These are phyloP conservation scores for Angomonas ambiguus DNA, from an alignment of 208 protist species.

Conservation along the genomic window DNA sequence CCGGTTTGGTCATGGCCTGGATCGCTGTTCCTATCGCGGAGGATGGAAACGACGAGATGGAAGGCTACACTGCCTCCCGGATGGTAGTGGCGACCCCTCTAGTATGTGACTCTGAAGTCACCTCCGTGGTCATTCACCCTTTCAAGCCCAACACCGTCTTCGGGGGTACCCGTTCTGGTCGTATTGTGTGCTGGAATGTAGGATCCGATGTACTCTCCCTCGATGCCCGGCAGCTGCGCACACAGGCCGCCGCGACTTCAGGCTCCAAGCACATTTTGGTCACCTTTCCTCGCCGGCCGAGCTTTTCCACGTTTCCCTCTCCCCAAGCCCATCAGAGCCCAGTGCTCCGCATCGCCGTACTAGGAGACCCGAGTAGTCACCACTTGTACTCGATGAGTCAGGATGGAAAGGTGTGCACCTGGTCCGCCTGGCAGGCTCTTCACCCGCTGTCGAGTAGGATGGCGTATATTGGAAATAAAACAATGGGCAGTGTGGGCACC, in stretches of 20 bases:
- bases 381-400: constrained; percentile 67
- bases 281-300: constrained; percentile 26
- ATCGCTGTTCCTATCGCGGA: constrained; percentile 22
- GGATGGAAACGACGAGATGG: neutral
- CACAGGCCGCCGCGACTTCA: constrained; percentile 32
- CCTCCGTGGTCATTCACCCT: constrained; percentile 32
- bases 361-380: constrained; percentile 53
- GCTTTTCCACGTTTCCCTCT: constrained; percentile 53
- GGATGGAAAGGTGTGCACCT: constrained; percentile 68
- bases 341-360: constrained; percentile 49
- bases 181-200: constrained; percentile 44
- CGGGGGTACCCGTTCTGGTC: constrained; percentile 43
- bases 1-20: constrained; percentile 55
- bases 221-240: constrained; percentile 23
- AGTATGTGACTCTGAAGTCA: constrained; percentile 52
- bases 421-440: constrained; percentile 32
- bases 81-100: constrained; percentile 43
- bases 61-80: constrained; percentile 3
- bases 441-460: constrained; percentile 36
- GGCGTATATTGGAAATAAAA: constrained; percentile 33
- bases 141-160: constrained; percentile 32
- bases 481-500: constrained; percentile 38
- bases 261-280: constrained; percentile 33
- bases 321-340: constrained; percentile 51
- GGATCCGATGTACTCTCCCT: constrained; percentile 21